Percentiles rank a stretch among this genome's conserved stretches.
Conservation (phyloP, 164 flowering plant genomes). For the Saururus chinensis region DNA sequence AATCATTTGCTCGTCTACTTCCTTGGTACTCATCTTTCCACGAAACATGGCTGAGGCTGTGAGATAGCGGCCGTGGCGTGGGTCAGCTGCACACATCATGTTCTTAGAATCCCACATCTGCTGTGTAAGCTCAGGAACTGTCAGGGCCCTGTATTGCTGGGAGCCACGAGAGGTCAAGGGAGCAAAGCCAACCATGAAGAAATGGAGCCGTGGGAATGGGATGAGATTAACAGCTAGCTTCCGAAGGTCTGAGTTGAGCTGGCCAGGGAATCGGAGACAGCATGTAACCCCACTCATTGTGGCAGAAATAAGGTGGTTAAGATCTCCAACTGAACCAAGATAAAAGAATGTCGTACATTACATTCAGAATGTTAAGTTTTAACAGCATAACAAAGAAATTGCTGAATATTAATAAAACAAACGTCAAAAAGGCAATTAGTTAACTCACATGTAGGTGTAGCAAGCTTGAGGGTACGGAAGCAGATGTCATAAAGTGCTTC, state of each 20-base stretch:
- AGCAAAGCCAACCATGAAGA: background rate
- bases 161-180: background rate
- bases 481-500: constrained; percentile 2
- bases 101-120: background rate
- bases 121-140: background rate
- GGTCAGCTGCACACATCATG: constrained; percentile 1
- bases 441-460: background rate
- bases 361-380: too few species aligned
- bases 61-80: constrained; percentile 1
- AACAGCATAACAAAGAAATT: too few species aligned
- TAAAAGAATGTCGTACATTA: background rate
- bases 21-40: constrained; percentile 1
- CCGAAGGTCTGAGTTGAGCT: constrained; percentile 2
- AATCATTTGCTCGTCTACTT: background rate
- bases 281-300: constrained; percentile 3
- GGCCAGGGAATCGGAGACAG: constrained; percentile 4
- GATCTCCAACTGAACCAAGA: background rate
- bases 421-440: background rate
- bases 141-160: background rate
- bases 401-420: too few species aligned
- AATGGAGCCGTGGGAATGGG: constrained; percentile 1
- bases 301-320: constrained; percentile 1
- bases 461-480: constrained; percentile 2
- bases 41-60: constrained; percentile 2
- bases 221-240: constrained; percentile 2